Conservation (phyloP, 768 basidiomycete species). For the Scleroderma citrinum region DNA sequence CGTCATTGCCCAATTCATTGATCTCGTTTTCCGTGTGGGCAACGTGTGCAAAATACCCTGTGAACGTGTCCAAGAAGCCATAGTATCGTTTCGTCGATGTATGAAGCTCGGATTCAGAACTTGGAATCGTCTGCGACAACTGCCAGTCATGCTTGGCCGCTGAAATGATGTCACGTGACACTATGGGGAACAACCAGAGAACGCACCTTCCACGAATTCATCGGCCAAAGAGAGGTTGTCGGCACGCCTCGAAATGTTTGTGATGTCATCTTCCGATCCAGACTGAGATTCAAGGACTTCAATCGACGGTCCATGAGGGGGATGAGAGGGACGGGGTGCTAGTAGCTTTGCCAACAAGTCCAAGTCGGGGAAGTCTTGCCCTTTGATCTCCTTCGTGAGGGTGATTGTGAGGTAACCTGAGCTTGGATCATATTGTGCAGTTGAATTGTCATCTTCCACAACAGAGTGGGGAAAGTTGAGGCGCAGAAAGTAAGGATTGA, state of each 20-base stretch:
- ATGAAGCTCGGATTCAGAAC: slow-evolving; percentile 32
- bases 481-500: slow-evolving; percentile 82
- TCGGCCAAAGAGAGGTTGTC: slow-evolving; percentile 47
- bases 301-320: slow-evolving; percentile 37
- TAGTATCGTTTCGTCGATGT: slow-evolving; percentile 48
- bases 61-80: slow-evolving; percentile 72
- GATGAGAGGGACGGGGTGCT: slow-evolving; percentile 50
- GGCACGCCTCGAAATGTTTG: slow-evolving; percentile 40
- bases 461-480: slow-evolving; percentile 66
- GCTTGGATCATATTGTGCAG: slow-evolving; percentile 69
- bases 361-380: slow-evolving; percentile 68
- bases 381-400: slow-evolving; percentile 59
- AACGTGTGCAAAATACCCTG: slow-evolving; percentile 70
- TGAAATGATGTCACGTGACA: slow-evolving; percentile 27
- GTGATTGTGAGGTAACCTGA: slow-evolving; percentile 75
- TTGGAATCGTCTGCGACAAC: slow-evolving; percentile 56
- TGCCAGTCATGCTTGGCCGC: slow-evolving; percentile 80
- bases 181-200: not conserved
- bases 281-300: slow-evolving; percentile 46
- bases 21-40: slow-evolving; percentile 75
- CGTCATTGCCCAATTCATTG: slow-evolving; percentile 68
- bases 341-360: slow-evolving; percentile 75
- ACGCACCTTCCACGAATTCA: slow-evolving; percentile 53
- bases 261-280: slow-evolving; percentile 21
- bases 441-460: slow-evolving; percentile 58